Percentiles rank a stretch among this genome's conserved stretches.
Evolutionary conservation across 2,329 filamentous ascomycete species (phyloP).

Genomic region (Pseudogymnoascus sp.): DNA sequence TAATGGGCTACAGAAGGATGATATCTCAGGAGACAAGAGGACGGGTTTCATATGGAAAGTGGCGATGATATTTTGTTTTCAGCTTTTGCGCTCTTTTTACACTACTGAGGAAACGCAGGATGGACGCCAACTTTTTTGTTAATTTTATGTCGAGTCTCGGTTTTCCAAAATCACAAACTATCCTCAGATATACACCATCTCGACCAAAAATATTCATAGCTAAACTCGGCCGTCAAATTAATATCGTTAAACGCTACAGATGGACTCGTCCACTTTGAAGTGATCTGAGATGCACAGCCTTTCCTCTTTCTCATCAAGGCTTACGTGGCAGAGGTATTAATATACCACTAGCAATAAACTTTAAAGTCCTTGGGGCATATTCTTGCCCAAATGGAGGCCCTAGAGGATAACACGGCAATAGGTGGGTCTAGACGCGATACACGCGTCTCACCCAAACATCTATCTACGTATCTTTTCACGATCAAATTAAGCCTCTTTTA

Average conservation of each 20-base stretch:
- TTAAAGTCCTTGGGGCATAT: too few relatives aligned
- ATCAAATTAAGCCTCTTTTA: background rate
- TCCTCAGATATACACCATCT: background rate
- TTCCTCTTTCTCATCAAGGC: background rate
- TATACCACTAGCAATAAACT: background rate
- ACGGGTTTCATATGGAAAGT: background rate
- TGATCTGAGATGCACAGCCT: background rate
- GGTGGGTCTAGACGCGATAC: background rate
- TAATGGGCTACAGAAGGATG: background rate
- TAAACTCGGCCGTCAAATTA: background rate
- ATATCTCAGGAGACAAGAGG: background rate
- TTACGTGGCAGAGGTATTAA: background rate
- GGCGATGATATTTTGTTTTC: background rate
- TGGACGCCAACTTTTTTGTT: background rate
- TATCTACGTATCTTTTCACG: background rate
- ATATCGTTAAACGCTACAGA: background rate
- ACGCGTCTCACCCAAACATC: background rate
- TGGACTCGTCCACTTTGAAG: background rate
- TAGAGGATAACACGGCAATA: background rate
- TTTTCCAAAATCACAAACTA: background rate
- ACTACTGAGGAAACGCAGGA: background rate
- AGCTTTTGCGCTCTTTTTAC: background rate
- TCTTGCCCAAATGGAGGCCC: too few relatives aligned
- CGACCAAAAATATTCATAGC: background rate
- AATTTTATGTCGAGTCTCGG: background rate